Evolutionary conservation across 2,329 filamentous ascomycete species (phyloP), one percentile per base, ranked within the genome.

Genomic region (Acrodontium crateriforme): DNA sequence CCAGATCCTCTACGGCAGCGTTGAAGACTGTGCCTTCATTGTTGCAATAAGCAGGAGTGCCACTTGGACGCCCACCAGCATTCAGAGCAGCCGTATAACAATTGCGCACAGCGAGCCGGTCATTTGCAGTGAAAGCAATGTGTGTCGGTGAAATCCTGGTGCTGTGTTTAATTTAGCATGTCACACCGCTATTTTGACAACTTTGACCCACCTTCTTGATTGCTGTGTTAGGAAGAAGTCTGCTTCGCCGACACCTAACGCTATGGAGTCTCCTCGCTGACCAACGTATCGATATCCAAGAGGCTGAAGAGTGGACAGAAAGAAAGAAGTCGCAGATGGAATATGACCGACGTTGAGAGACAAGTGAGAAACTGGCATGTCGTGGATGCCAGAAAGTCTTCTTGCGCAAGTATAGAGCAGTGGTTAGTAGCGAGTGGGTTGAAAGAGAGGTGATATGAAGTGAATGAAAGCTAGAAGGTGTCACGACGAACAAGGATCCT

Each of bases 301-400:
- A 3, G 81, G 78, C 42, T 87, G 80, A 6, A 82, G 66, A 39
- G 83, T 67, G 37, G 78, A 70, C 13, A 84, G 70, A 55, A 83
- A 92, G 61, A 91, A 92, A 6, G 82, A 89, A 27, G 78, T 73
- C 3, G 83, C 79, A 18, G 75, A 72, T 30, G 82, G 71, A 29
- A 92, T 71, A 53, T 85, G 75, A 35, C 74, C 75, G 47, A 92
- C 83, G 19, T 69, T 73, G 36, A 76, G 60, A 35, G 69, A 71
- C 35, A 74, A 62, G 47, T 73, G 70, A 23, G 70, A 70, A 41
- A 73, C 55, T 32, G 71, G 69, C 71, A 76, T 76, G 27, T 27
- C 18, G 31, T n/a, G n/a, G n/a, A n/a, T n/a, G n/a, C n/a, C n/a
- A n/a, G n/a, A n/a, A n/a, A n/a, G n/a, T n/a, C n/a, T n/a, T n/a